A percentile compares a stretch with the other conserved stretches of the same genome.
Evolutionary conservation across 805 yeast genomes (phyloP).

Genomic region (Starmera quercuum): DNA sequence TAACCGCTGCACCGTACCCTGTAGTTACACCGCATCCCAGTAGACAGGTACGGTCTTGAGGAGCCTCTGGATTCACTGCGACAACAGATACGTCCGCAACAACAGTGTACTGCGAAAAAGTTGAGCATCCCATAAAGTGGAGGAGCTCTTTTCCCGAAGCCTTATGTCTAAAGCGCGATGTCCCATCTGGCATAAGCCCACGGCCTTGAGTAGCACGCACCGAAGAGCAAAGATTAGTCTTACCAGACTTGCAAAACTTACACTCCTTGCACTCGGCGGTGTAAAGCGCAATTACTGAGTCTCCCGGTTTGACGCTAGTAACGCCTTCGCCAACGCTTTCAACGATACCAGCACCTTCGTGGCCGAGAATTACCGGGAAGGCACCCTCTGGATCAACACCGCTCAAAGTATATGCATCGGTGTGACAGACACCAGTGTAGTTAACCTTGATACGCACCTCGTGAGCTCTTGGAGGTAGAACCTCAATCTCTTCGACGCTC

Average conservation of each 20-base stretch:
- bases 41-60: conserved; percentile 80
- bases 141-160: conserved; percentile 71
- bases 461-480: conserved; percentile 91
- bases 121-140: conserved; percentile 98
- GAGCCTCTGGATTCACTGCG: conserved; percentile 79
- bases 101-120: conserved; percentile 95
- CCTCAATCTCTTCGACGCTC: conserved; percentile 79
- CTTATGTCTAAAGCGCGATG: conserved; percentile 73
- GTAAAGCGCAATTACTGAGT: conserved; percentile 87
- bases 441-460: conserved; percentile 89
- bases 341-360: conserved; percentile 97
- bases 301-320: conserved; percentile 84
- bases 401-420: conserved; percentile 93
- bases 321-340: conserved; percentile 95
- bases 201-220: conserved; percentile 97
- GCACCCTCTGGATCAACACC: conserved; percentile 97
- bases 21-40: conserved; percentile 99
- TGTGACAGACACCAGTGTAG: conserved; percentile 95
- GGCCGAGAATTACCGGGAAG: conserved; percentile 90
- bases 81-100: conserved; percentile 97
- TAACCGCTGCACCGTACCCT: conserved; percentile 95
- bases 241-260: conserved; percentile 89
- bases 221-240: conserved; percentile 93
- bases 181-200: conserved; percentile 99
- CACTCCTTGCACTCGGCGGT: conserved; percentile 96